phyloP scores from a whole-genome alignment of 2,329 filamentous ascomycete species.

The Helminthosporium solani region DNA sequence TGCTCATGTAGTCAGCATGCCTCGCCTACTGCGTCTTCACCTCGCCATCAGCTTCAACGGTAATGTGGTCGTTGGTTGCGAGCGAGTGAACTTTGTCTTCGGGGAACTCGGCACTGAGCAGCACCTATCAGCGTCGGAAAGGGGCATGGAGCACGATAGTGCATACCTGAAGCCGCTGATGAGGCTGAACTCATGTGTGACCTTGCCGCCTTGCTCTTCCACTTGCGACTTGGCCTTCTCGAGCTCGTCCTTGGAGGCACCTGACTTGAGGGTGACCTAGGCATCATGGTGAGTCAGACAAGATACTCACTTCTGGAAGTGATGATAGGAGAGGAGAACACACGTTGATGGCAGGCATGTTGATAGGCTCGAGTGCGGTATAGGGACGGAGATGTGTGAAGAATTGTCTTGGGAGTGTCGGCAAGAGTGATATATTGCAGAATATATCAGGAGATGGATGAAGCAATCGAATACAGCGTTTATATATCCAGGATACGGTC shows the following conservation, averaged over 20 bases:
- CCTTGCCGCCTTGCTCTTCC: constrained; percentile 74
- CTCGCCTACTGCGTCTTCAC: constrained; percentile 68
- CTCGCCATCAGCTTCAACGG: constrained; percentile 73
- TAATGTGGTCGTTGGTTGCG: constrained; percentile 67
- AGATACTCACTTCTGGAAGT: background rate
- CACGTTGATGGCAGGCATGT: constrained; percentile 43
- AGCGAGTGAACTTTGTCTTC: constrained; percentile 67
- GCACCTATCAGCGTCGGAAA: background rate
- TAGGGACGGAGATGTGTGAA: constrained; percentile 1
- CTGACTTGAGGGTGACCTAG: constrained; percentile 78
- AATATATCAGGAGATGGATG: constrained; percentile 4
- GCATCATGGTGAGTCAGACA: constrained; percentile 1
- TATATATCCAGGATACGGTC: background rate
- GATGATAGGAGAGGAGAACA: constrained; percentile 2
- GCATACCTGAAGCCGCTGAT: constrained; percentile 90
- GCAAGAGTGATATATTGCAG: background rate
- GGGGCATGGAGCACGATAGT: too few species aligned
- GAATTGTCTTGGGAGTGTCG: background rate
- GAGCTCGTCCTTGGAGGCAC: constrained; percentile 66
- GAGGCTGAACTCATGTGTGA: constrained; percentile 78
- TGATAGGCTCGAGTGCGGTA: constrained; percentile 15
- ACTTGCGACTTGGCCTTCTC: constrained; percentile 77
- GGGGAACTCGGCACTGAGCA: constrained; percentile 68
- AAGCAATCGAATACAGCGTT: constrained; percentile 1
- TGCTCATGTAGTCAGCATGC: constrained; percentile 1